These are phyloP conservation scores for Chytriomyces sp. DNA, from an alignment of 192 early-diverging fungal genomes.

Conservation along the genomic window DNA sequence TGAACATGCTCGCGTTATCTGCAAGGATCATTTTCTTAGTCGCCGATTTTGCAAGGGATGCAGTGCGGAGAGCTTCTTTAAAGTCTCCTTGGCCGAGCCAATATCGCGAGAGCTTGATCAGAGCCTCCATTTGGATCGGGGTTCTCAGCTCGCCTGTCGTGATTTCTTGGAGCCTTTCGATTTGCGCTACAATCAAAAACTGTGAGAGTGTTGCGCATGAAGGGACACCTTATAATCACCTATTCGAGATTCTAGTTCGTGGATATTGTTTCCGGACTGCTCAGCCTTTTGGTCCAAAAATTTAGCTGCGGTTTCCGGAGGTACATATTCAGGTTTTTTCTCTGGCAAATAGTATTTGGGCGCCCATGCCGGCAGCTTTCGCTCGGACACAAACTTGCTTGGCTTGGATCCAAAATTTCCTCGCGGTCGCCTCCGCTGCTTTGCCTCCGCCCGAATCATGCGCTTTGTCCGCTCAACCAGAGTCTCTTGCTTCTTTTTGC, in stretches of 20 bases:
- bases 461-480: slow-evolving; percentile 19
- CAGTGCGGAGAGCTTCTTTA: slow-evolving; percentile 24
- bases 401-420: slow-evolving; percentile 18
- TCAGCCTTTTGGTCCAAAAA: not conserved
- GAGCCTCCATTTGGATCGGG: slow-evolving; percentile 12
- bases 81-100: slow-evolving; percentile 19
- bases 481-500: slow-evolving; percentile 3
- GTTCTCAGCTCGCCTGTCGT: not conserved
- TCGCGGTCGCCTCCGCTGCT: slow-evolving; percentile 2
- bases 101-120: slow-evolving; percentile 24
- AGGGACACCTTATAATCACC: not conserved
- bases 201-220: not conserved
- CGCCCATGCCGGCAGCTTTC: slow-evolving; percentile 32
- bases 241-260: slow-evolving; percentile 13
- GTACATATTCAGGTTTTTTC: not conserved
- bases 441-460: slow-evolving; percentile 14
- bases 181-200: slow-evolving; percentile 17
- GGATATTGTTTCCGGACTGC: not conserved
- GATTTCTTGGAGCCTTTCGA: slow-evolving; percentile 18
- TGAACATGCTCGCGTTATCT: slow-evolving; percentile 5
- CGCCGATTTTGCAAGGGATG: slow-evolving; percentile 13
- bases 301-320: not conserved
- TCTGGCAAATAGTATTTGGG: not conserved
- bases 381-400: slow-evolving; percentile 13
- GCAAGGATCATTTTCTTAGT: slow-evolving; percentile 29